These are phyloP conservation scores for Lactarius pseudohatsudake DNA, from an alignment of 768 basidiomycete species.

Conservation along the genomic window DNA sequence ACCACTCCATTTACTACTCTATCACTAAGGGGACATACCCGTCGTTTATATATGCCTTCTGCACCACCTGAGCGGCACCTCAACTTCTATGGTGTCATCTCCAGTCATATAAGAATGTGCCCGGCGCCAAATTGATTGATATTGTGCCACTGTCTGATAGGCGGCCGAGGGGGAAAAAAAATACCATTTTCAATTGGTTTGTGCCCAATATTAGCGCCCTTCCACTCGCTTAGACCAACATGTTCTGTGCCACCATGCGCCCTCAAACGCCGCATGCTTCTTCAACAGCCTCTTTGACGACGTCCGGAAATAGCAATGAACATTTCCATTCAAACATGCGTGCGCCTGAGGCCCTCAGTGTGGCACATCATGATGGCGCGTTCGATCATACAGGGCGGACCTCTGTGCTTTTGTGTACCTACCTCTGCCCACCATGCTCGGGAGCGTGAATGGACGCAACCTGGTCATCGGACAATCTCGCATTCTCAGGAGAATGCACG, in stretches of 20 bases:
- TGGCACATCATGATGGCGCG: neutral
- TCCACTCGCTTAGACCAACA: slow-evolving; percentile 14
- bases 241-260: slow-evolving; percentile 2
- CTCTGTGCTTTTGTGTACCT: neutral
- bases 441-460: slow-evolving; percentile 3
- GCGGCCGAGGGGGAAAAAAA: slow-evolving; percentile 7
- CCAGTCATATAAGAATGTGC: slow-evolving; percentile 1
- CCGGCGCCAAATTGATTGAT: slow-evolving; percentile 1
- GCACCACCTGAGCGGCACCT: neutral
- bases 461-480: slow-evolving; percentile 14
- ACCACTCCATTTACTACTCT: neutral
- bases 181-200: slow-evolving; percentile 9
- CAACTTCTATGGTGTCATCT: neutral
- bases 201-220: slow-evolving; percentile 1
- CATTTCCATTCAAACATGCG: neutral
- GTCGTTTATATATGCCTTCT: neutral
- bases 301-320: neutral
- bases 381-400: neutral
- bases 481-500: neutral
- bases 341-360: neutral
- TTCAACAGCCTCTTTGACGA: neutral
- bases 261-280: slow-evolving; percentile 25
- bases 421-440: neutral
- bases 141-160: slow-evolving; percentile 9
- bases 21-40: neutral